Percentiles rank a stretch among this genome's conserved stretches.
Conservation (phyloP, 768 basidiomycete genomes). For the Piloderma croceum region DNA sequence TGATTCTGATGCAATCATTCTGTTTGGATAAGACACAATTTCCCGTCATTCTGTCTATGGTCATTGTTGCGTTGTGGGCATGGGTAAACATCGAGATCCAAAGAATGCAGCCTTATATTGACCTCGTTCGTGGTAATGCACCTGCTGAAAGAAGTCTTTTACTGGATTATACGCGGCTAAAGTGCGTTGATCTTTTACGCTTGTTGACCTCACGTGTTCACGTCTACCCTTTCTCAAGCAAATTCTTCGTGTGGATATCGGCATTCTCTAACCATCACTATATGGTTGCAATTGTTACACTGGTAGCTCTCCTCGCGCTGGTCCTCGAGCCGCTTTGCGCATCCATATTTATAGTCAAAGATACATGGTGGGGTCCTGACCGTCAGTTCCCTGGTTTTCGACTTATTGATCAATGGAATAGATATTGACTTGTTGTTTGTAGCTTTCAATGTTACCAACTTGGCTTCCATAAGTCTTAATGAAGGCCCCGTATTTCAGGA, state of each 20-base stretch:
- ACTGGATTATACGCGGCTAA: conserved; percentile 50
- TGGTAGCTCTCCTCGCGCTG: conserved; percentile 44
- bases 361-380: conserved; percentile 38
- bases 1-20: no score
- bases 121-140: conserved; percentile 50
- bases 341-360: conserved; percentile 42
- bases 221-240: no score
- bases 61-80: conserved; percentile 47
- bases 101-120: conserved; percentile 57
- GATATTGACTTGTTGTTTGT: no score
- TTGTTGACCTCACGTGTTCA: no score
- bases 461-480: conserved; percentile 39
- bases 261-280: conserved; percentile 45
- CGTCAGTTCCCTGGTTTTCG: conserved; percentile 5
- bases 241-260: conserved; percentile 41
- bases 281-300: conserved; percentile 42
- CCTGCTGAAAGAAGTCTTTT: conserved; percentile 47
- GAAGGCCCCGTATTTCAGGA: conserved; percentile 41
- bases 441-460: conserved; percentile 36
- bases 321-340: conserved; percentile 49
- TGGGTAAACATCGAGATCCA: conserved; percentile 57
- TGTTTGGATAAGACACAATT: conserved; percentile 57
- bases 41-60: conserved; percentile 45
- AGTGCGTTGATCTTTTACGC: no score
- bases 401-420: background rate